These are phyloP conservation scores for Physcomitrellopsis africana DNA, from an alignment of 225 moss, liverwort and hornwort genomes.

Conservation along the genomic window DNA sequence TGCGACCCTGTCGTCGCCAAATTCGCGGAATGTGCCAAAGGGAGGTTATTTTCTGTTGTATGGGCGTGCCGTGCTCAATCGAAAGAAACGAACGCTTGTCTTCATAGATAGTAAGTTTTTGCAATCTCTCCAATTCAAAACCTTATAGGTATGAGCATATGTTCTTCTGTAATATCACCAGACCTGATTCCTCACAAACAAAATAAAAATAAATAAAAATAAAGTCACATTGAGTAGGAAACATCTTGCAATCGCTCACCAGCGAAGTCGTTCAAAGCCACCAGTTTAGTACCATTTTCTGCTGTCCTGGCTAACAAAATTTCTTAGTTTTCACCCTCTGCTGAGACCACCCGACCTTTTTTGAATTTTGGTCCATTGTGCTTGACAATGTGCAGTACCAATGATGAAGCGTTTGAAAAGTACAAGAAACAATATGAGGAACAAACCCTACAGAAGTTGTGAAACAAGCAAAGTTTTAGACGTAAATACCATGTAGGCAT, in stretches of 20 bases:
- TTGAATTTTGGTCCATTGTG: constrained; percentile 19
- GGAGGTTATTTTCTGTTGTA: constrained; percentile 84
- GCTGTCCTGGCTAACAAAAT: neutral
- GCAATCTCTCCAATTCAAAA: neutral
- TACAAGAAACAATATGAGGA: constrained; percentile 81
- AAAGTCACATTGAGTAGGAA: neutral
- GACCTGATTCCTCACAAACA: too few species aligned
- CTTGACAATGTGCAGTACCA: constrained; percentile 69
- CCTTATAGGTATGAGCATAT: neutral
- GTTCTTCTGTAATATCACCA: too few species aligned
- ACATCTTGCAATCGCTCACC: neutral
- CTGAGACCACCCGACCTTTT: neutral
- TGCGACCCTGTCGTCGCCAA: constrained; percentile 84
- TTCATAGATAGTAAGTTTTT: constrained; percentile 74
- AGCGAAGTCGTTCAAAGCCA: neutral
- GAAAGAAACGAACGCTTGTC: constrained; percentile 81
- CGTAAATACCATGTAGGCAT: constrained; percentile 3
- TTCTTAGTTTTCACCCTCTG: neutral
- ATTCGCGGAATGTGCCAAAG: constrained; percentile 96
- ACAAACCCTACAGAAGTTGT: constrained; percentile 55
- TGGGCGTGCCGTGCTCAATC: constrained; percentile 94
- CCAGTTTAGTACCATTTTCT: neutral
- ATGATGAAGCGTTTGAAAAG: constrained; percentile 73
- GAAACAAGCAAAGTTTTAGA: constrained; percentile 17
- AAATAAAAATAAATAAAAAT: neutral